A percentile compares a stretch with the other conserved stretches of the same genome.
Conservation (phyloP, 345 rosid species). For the Litchi chinensis region DNA sequence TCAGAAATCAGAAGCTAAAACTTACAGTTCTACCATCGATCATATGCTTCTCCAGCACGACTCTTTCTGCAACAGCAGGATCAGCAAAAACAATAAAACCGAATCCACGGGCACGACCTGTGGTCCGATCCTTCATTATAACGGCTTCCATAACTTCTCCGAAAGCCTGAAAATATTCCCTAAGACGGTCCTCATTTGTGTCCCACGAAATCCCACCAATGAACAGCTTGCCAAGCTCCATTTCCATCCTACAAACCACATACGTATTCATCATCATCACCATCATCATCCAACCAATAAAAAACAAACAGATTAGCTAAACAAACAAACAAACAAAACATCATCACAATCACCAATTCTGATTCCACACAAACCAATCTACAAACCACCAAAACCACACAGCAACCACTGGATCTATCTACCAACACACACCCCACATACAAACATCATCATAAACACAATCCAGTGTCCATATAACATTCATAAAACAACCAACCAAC, state of each 20-base stretch:
- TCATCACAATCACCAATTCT: not conserved
- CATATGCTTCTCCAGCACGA: constrained; percentile 70
- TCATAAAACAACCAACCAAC: constrained; percentile 25
- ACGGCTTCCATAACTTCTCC: constrained; percentile 88
- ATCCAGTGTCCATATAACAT: constrained; percentile 1
- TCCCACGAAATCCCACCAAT: constrained; percentile 98
- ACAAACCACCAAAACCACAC: not conserved
- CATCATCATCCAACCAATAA: constrained; percentile 21
- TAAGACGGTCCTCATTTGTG: constrained; percentile 84
- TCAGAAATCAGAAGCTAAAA: constrained; percentile 19
- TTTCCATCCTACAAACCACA: constrained; percentile 57
- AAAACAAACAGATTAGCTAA: constrained; percentile 8
- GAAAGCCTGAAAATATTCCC: constrained; percentile 74
- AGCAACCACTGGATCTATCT: constrained; percentile 30
- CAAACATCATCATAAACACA: constrained; percentile 17
- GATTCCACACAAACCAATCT: constrained; percentile 2
- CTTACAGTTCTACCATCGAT: constrained; percentile 90
- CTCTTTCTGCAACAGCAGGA: constrained; percentile 77
- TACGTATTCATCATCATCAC: constrained; percentile 19
- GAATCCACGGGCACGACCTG: constrained; percentile 95
- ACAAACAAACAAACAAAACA: not conserved
- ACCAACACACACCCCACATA: constrained; percentile 19
- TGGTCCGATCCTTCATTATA: constrained; percentile 91
- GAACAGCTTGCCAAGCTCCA: constrained; percentile 89
- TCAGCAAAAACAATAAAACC: constrained; percentile 89